These are phyloP conservation scores for Cymodocea nodosa DNA, from an alignment of 116 monocot genomes.

Conservation along the genomic window DNA sequence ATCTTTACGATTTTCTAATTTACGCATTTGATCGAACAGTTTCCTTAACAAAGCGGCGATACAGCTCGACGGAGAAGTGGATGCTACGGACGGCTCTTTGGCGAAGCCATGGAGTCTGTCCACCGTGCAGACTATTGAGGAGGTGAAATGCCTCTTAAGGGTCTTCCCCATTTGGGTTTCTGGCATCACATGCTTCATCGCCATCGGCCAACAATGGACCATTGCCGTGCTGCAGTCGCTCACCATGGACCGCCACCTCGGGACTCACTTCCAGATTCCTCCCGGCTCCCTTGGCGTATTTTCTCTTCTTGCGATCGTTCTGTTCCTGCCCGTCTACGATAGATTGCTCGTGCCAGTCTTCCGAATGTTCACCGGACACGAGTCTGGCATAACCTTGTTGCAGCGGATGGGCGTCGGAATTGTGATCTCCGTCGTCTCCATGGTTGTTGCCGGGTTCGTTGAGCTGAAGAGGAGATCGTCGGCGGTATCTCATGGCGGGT, in stretches of 20 bases:
- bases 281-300: constrained; percentile 45
- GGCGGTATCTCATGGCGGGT: constrained; percentile 15
- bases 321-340: constrained; percentile 67
- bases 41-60: constrained; percentile 64
- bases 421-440: constrained; percentile 21
- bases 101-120: constrained; percentile 40
- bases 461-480: constrained; percentile 17
- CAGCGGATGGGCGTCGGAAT: constrained; percentile 64
- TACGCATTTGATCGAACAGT: constrained; percentile 13
- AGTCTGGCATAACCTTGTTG: constrained; percentile 32
- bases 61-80: constrained; percentile 11
- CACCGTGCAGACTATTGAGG: constrained; percentile 56
- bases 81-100: constrained; percentile 5
- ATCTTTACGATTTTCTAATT: neutral
- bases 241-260: constrained; percentile 42
- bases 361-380: constrained; percentile 17
- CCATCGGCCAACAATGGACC: constrained; percentile 21
- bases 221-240: constrained; percentile 35
- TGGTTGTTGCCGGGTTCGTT: constrained; percentile 29
- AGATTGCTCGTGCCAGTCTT: constrained; percentile 34
- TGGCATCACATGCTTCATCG: constrained; percentile 33
- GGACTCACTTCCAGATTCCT: constrained; percentile 39
- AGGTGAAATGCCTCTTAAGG: constrained; percentile 49
- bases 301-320: constrained; percentile 34
- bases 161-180: constrained; percentile 55